Percentiles rank a stretch among this genome's conserved stretches.
These are phyloP conservation scores for Arachnomyces sp. DNA, from an alignment of 2,329 filamentous ascomycete genomes.

Conservation along the genomic window DNA sequence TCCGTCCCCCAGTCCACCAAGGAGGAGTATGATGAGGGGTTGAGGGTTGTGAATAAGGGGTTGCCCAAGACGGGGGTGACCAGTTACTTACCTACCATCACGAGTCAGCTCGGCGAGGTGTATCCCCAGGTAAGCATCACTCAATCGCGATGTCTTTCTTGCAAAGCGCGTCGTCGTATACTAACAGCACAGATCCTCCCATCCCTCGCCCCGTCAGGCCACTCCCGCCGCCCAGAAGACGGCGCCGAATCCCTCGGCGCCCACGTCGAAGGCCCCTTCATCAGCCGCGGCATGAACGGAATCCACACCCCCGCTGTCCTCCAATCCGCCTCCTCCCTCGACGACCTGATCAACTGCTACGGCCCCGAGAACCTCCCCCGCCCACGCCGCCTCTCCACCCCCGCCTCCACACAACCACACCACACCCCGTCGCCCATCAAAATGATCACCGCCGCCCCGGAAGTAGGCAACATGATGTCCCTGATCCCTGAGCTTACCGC, in stretches of 20 bases:
- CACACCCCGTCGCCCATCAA: slow-evolving; percentile 45
- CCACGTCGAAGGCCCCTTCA: slow-evolving; percentile 85
- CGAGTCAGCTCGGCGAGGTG: slow-evolving; percentile 65
- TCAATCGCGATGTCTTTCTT: neutral
- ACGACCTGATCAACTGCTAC: slow-evolving; percentile 49
- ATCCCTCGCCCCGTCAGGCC: slow-evolving; percentile 64
- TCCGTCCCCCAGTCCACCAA: slow-evolving; percentile 62
- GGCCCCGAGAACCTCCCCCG: slow-evolving; percentile 56
- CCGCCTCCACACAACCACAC: slow-evolving; percentile 24
- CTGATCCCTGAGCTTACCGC: slow-evolving; percentile 59
- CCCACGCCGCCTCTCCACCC: slow-evolving; percentile 7
- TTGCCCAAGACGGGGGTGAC: slow-evolving; percentile 76
- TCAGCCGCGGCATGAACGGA: slow-evolving; percentile 74
- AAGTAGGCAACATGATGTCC: slow-evolving; percentile 60
- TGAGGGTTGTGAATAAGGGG: slow-evolving; percentile 61
- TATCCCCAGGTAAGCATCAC: slow-evolving; percentile 58
- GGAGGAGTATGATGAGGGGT: slow-evolving; percentile 61
- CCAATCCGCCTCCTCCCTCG: slow-evolving; percentile 52
- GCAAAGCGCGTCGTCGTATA: neutral
- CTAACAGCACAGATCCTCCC: slow-evolving; percentile 49
- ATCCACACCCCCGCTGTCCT: slow-evolving; percentile 72
- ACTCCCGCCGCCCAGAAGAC: slow-evolving; percentile 48
- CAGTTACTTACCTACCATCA: slow-evolving; percentile 77
- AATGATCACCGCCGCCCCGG: slow-evolving; percentile 81
- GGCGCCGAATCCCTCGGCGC: slow-evolving; percentile 83